Conservation (phyloP, 805 yeast species). For the Starmerella powellii region DNA sequence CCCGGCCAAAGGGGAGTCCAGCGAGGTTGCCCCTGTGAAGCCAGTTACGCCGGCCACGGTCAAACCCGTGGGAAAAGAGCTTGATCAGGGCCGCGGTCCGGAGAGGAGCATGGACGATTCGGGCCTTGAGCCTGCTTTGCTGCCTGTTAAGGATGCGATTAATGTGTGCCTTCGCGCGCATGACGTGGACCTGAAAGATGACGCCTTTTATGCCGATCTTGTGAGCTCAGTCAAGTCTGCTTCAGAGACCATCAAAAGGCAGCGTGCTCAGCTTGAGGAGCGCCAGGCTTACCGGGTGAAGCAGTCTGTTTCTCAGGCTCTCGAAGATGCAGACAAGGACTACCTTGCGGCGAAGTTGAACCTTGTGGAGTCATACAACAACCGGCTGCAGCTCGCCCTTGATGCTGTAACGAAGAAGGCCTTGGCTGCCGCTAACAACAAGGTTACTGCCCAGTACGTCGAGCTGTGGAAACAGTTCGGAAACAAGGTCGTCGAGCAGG, state of each 20-base stretch:
- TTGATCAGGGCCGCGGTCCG: background rate
- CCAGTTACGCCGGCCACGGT: background rate
- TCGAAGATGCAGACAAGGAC: constrained; percentile 19
- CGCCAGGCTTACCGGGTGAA: constrained; percentile 5
- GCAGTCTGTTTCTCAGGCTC: constrained; percentile 5
- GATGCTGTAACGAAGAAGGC: constrained; percentile 54
- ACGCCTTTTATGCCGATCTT: constrained; percentile 10
- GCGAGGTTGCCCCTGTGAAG: background rate
- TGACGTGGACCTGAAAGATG: constrained; percentile 13
- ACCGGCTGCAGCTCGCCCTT: constrained; percentile 50
- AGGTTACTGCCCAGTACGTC: constrained; percentile 51
- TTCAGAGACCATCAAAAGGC: constrained; percentile 7
- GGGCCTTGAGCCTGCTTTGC: constrained; percentile 23
- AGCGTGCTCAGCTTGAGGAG: constrained; percentile 12
- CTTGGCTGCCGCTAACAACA: constrained; percentile 60
- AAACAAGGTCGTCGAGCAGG: constrained; percentile 41
- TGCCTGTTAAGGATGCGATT: constrained; percentile 21
- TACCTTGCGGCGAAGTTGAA: constrained; percentile 38
- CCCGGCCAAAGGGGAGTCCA: background rate
- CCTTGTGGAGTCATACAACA: constrained; percentile 49
- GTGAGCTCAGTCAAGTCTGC: constrained; percentile 15
- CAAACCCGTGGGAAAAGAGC: background rate
- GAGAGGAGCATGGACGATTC: background rate
- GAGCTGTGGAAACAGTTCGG: constrained; percentile 60
- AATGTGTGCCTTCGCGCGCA: constrained; percentile 19